These are phyloP conservation scores for Agrostemma githago DNA, from an alignment of 148 eudicot genomes.

Conservation along the genomic window DNA sequence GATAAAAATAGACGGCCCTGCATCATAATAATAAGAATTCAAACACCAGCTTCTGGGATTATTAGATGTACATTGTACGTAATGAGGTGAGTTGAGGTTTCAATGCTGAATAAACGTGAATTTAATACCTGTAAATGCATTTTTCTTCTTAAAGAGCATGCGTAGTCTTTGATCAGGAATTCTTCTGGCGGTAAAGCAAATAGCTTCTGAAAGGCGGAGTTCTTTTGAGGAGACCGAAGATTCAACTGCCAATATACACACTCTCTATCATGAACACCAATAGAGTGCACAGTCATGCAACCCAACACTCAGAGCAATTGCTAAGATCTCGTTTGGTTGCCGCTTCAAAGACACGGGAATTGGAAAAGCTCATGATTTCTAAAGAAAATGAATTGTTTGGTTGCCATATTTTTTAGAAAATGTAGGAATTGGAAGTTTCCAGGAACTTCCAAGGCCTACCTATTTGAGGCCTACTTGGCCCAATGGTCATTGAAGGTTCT, in stretches of 20 bases:
- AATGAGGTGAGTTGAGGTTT: neutral
- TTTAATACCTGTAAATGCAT: constrained; percentile 72
- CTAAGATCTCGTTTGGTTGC: no score
- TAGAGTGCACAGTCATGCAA: neutral
- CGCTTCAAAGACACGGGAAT: no score
- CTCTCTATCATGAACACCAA: neutral
- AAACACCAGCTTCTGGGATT: neutral
- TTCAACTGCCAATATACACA: constrained; percentile 56
- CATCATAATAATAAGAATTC: constrained; percentile 14
- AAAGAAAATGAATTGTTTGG: no score
- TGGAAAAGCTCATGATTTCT: no score
- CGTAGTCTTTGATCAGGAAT: constrained; percentile 81
- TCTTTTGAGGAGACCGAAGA: constrained; percentile 76
- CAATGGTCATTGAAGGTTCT: no score
- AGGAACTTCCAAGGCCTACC: no score
- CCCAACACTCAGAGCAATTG: neutral
- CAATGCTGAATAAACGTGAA: neutral
- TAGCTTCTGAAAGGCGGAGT: constrained; percentile 70
- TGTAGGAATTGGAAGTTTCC: no score
- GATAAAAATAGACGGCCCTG: constrained; percentile 88
- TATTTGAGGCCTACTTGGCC: no score
- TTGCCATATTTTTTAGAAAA: no score
- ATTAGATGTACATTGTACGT: neutral
- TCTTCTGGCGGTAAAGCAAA: constrained; percentile 86
- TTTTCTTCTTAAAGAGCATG: constrained; percentile 71